These are phyloP conservation scores for Epichloe uncinata DNA, from an alignment of 2,329 filamentous ascomycete species.

Conservation along the genomic window DNA sequence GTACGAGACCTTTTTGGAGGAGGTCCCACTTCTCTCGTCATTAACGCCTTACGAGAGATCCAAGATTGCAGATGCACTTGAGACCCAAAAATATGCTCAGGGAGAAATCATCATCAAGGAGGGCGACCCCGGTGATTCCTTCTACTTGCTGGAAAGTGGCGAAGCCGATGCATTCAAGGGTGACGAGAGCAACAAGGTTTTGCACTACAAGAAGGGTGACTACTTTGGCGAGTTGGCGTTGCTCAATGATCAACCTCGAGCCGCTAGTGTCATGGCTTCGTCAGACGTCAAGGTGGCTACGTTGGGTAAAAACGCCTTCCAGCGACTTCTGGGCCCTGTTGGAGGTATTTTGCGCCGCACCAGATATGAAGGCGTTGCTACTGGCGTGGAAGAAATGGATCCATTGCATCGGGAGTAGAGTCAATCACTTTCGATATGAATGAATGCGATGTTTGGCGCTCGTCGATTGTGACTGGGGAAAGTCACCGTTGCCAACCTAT, in stretches of 20 bases:
- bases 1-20: conserved; percentile 94
- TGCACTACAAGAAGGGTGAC: conserved; percentile 78
- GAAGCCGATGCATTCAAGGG: conserved; percentile 77
- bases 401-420: conserved; percentile 36
- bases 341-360: conserved; percentile 87
- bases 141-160: conserved; percentile 81
- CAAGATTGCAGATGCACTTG: conserved; percentile 93
- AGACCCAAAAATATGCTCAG: conserved; percentile 72
- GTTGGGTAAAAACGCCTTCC: conserved; percentile 87
- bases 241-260: conserved; percentile 84
- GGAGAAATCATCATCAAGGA: conserved; percentile 80
- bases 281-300: conserved; percentile 88
- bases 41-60: conserved; percentile 87
- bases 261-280: conserved; percentile 72
- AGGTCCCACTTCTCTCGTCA: conserved; percentile 72
- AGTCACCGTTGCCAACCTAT: neutral
- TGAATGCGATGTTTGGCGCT: neutral
- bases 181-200: conserved; percentile 56
- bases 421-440: neutral
- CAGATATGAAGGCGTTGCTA: conserved; percentile 45
- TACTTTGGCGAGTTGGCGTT: conserved; percentile 95
- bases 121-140: conserved; percentile 81
- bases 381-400: conserved; percentile 53
- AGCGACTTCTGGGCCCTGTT: conserved; percentile 81
- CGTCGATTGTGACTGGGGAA: neutral